Conservation (phyloP, 306 rosid genomes). For the Citrullus colocynthis region DNA sequence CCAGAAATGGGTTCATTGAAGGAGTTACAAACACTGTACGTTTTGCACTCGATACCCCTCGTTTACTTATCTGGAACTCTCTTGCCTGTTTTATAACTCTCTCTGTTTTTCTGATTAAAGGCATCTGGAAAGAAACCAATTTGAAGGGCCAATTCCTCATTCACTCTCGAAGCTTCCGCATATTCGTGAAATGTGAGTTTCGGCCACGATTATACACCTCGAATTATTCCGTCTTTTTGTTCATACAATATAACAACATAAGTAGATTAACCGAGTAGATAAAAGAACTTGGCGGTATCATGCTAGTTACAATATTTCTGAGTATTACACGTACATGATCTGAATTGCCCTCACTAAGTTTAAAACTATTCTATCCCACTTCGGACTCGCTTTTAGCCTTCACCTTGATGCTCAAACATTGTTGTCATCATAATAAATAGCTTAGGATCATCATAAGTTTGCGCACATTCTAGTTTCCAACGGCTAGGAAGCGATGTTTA, state of each 20-base stretch:
- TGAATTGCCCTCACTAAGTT: neutral
- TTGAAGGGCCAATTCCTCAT: constrained; percentile 52
- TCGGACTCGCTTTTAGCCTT: neutral
- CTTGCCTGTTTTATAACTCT: neutral
- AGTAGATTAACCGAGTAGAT: neutral
- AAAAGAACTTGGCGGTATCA: neutral
- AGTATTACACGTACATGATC: neutral
- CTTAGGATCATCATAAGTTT: neutral
- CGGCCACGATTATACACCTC: neutral
- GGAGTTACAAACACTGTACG: constrained; percentile 57
- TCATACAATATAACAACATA: neutral
- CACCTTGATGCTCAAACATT: neutral
- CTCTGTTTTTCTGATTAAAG: constrained; percentile 22
- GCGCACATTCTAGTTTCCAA: neutral
- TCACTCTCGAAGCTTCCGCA: constrained; percentile 36
- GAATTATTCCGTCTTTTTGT: neutral
- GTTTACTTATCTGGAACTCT: neutral
- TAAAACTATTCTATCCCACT: neutral
- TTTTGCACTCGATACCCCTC: neutral
- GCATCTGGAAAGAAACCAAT: constrained; percentile 70
- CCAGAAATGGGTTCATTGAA: constrained; percentile 50
- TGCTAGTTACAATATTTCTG: neutral
- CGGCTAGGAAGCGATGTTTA: neutral
- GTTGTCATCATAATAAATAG: neutral
- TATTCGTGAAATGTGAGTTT: constrained; percentile 57